phyloP scores from a whole-genome alignment of 805 yeast species.

The Cyberlindnera xylosilytica region DNA sequence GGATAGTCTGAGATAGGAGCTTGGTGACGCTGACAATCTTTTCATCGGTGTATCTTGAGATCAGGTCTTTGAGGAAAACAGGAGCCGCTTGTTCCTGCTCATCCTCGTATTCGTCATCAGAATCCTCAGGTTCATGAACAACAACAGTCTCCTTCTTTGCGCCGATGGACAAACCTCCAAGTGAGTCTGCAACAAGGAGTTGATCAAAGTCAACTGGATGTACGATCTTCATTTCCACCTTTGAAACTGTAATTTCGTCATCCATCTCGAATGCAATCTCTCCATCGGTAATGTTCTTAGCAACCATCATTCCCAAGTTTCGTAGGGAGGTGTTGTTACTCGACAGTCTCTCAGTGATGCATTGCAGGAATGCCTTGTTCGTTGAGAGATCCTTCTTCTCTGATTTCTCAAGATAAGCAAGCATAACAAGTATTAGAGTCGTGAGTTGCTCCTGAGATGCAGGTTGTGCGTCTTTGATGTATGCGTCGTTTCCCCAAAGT shows the following conservation, averaged over 20 bases:
- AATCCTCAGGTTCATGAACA: slow-evolving; percentile 29
- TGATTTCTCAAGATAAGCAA: slow-evolving; percentile 24
- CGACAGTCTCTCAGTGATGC: slow-evolving; percentile 53
- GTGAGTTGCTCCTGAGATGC: slow-evolving; percentile 47
- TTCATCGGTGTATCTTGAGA: slow-evolving; percentile 50
- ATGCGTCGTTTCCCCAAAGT: slow-evolving; percentile 36
- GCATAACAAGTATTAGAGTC: slow-evolving; percentile 39
- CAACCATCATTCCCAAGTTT: slow-evolving; percentile 53
- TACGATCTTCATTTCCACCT: slow-evolving; percentile 1
- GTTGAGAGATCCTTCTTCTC: slow-evolving; percentile 32
- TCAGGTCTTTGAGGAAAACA: slow-evolving; percentile 71
- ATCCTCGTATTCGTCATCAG: slow-evolving; percentile 30
- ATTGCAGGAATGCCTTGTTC: slow-evolving; percentile 40
- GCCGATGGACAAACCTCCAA: slow-evolving; percentile 11
- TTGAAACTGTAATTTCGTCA: slow-evolving; percentile 14
- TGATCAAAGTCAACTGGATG: slow-evolving; percentile 13
- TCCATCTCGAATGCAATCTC: slow-evolving; percentile 30
- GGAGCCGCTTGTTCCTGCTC: slow-evolving; percentile 44
- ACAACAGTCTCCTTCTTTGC: slow-evolving; percentile 10
- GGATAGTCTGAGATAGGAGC: slow-evolving; percentile 46
- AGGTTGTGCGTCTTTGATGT: slow-evolving; percentile 39
- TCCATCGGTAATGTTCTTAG: slow-evolving; percentile 41
- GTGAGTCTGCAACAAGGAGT: slow-evolving; percentile 13
- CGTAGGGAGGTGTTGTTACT: slow-evolving; percentile 46
- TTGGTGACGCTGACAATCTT: slow-evolving; percentile 35